Percentiles rank a stretch among this genome's conserved stretches.
These are phyloP conservation scores for Priceomyces fermenticarens DNA, from an alignment of 805 yeast species.

Conservation along the genomic window DNA sequence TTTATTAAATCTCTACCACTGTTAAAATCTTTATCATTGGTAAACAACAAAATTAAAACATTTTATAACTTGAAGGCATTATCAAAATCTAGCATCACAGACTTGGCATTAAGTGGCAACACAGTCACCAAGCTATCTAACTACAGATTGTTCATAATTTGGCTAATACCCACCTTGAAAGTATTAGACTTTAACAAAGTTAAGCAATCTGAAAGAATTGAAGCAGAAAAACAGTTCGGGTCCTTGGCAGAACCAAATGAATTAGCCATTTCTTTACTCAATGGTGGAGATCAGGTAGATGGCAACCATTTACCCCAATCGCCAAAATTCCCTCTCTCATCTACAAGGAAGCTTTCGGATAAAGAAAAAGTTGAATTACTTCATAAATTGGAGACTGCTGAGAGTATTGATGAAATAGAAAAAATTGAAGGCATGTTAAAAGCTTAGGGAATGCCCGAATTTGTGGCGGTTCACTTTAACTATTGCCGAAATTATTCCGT, in stretches of 20 bases:
- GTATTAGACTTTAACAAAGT: constrained; percentile 70
- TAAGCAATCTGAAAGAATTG: constrained; percentile 48
- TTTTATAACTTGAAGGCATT: constrained; percentile 43
- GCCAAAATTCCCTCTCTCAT: neutral
- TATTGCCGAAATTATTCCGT: no score
- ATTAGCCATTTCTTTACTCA: constrained; percentile 8
- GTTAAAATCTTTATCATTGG: constrained; percentile 50
- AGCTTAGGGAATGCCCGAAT: constrained; percentile 8
- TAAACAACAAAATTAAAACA: constrained; percentile 48
- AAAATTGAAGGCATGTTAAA: constrained; percentile 56
- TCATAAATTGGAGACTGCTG: constrained; percentile 56
- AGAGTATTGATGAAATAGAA: constrained; percentile 71
- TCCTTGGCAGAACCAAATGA: constrained; percentile 16
- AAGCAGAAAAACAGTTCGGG: constrained; percentile 44
- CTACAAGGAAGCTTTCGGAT: constrained; percentile 46
- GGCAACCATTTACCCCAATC: constrained; percentile 3
- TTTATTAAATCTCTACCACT: constrained; percentile 39
- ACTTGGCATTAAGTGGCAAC: constrained; percentile 54
- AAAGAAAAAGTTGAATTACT: constrained; percentile 53
- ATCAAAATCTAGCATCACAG: constrained; percentile 28
- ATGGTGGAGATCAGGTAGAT: constrained; percentile 2
- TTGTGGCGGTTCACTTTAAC: no score
- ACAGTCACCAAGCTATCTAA: constrained; percentile 47
- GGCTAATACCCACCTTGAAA: constrained; percentile 60
- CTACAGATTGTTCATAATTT: constrained; percentile 59